Evolutionary conservation across 2,329 filamentous ascomycete genomes (phyloP), one percentile per base, ranked within the genome.

Genomic region (Neonectria coccinea): DNA sequence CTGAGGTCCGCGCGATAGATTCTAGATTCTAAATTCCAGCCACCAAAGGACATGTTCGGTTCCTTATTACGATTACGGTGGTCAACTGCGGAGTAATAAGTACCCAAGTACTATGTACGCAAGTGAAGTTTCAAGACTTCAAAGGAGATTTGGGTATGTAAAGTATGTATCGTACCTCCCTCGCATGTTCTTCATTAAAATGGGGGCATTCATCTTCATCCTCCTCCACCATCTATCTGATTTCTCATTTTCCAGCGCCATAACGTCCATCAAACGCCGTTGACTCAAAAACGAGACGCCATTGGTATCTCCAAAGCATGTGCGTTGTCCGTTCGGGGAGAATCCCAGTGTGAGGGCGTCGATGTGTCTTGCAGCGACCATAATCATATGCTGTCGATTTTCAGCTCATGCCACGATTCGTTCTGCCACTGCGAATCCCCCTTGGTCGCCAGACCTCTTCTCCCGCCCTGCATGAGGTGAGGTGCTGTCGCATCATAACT

Each of bases 401-500:
- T 59, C 56, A 45, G 25, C 25, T 41, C 36, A 20, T 16, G 27
- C 33, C 39, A 53, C 36, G 42, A 41, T 33, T 45, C 39, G 27
- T 41, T 29, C 29, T n/a, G 29, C n/a, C n/a, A 18, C 48, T 33
- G 48, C 48, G 9, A 33, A 52, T 7, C 27, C 31, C 33, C 33
- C 20, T 33, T 58, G 31, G 10, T 36, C 33, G 53, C 20, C 9
- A 45, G 59, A 60, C 51, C 50, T 48, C 58, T 50, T 54, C 36
- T 53, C 51, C 55, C 56, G 48, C 20, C 52, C 54, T 55, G 50
- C 57, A 65, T 58, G 48, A 59, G 33, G 56, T 56, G 62, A 60
- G 56, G 27, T 67, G 56, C 68, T 51, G 51, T 66, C 56, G 64
- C 57, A 65, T 74, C 68, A 62, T 75, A 65, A 67, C 59, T 73